These are phyloP conservation scores for Aspergillus ellipticus DNA, from an alignment of 495 filamentous ascomycete genomes.

Conservation along the genomic window DNA sequence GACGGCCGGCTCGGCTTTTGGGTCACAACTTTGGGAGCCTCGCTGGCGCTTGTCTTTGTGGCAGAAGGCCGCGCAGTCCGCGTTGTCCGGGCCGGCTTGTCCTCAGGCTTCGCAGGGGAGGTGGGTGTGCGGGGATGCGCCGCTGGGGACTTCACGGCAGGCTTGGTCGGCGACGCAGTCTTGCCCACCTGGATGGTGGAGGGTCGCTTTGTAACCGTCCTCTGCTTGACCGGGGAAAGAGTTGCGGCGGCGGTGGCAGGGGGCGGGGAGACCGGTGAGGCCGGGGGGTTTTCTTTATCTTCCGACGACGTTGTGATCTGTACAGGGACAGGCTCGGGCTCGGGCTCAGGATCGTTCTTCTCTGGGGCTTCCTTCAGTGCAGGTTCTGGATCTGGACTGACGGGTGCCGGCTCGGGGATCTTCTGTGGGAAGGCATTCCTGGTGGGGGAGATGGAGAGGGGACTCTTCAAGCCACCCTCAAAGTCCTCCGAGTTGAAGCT, in stretches of 20 bases:
- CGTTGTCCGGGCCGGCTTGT: conserved; percentile 15
- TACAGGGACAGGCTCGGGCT: background rate
- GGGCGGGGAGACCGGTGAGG: conserved; percentile 12
- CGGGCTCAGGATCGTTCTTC: background rate
- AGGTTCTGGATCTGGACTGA: background rate
- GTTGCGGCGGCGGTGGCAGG: conserved; percentile 6
- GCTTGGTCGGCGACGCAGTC: conserved; percentile 22
- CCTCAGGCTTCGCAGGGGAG: conserved; percentile 17
- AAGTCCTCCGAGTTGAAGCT: conserved; percentile 34
- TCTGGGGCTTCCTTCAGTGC: background rate
- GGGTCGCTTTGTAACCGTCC: conserved; percentile 37
- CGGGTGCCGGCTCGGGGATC: conserved; percentile 16
- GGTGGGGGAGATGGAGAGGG: conserved; percentile 26
- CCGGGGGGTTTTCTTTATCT: conserved; percentile 18
- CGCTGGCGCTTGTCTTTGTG: conserved; percentile 17
- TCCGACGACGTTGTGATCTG: conserved; percentile 3
- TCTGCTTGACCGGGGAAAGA: conserved; percentile 26
- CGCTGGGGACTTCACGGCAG: conserved; percentile 20
- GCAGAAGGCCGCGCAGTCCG: conserved; percentile 17
- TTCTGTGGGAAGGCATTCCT: conserved; percentile 19
- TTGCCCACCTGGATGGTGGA: conserved; percentile 41
- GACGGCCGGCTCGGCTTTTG: conserved; percentile 34
- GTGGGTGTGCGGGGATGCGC: conserved; percentile 21
- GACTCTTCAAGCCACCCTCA: conserved; percentile 27
- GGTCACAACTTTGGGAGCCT: conserved; percentile 25